Conservation (phyloP, 202 grass and related monocot genomes). For the Elaeis oleifera region DNA sequence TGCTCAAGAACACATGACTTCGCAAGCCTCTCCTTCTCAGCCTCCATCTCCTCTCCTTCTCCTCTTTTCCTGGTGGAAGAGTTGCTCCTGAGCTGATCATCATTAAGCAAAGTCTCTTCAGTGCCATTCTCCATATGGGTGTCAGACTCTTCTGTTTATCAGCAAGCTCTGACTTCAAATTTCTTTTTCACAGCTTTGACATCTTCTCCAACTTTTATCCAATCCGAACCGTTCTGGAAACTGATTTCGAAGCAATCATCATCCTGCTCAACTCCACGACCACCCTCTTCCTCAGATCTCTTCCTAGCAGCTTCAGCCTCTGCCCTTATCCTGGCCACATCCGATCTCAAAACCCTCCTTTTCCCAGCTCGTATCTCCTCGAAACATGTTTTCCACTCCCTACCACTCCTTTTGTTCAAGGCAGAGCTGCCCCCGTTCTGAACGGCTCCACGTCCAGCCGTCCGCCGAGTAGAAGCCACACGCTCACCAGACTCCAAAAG, state of each 20-base stretch:
- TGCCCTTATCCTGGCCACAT: slow-evolving; percentile 25
- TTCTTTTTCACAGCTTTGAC: neutral
- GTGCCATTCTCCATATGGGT: neutral
- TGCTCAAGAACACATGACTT: slow-evolving; percentile 19
- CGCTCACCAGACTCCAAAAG: slow-evolving; percentile 7
- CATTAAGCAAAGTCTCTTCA: slow-evolving; percentile 4
- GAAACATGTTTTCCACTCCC: slow-evolving; percentile 26
- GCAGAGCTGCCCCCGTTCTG: slow-evolving; percentile 8
- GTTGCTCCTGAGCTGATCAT: too few relatives aligned
- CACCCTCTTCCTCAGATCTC: neutral
- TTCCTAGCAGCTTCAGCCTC: slow-evolving; percentile 18
- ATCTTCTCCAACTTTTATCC: slow-evolving; percentile 6
- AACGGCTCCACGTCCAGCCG: slow-evolving; percentile 2
- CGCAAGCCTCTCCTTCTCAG: neutral
- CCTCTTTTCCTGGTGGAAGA: too few relatives aligned
- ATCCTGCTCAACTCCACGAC: neutral
- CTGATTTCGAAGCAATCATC: neutral
- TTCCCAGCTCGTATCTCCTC: slow-evolving; percentile 29
- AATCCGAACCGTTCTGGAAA: neutral
- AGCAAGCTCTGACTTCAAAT: neutral
- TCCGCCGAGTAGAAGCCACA: neutral
- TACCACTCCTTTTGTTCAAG: slow-evolving; percentile 41
- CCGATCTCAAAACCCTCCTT: slow-evolving; percentile 51
- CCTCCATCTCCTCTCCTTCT: slow-evolving; percentile 12
- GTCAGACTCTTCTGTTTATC: neutral